phyloP scores from a whole-genome alignment of 495 filamentous ascomycete genomes.

The Aspergillus affinis region DNA sequence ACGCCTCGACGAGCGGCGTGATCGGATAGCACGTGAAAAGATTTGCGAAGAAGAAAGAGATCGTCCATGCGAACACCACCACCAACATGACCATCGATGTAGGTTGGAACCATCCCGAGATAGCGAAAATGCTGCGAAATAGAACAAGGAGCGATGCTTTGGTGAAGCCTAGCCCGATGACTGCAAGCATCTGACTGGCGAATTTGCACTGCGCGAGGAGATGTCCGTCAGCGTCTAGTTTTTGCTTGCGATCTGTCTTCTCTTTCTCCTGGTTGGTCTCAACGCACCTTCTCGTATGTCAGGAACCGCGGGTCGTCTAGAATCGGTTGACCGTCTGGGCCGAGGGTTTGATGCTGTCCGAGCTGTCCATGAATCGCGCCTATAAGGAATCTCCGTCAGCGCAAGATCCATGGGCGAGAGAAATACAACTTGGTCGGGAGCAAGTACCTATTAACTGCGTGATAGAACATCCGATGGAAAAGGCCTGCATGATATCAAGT shows the following conservation, averaged over 20 bases:
- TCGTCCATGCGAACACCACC: not conserved
- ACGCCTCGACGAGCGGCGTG: constrained; percentile 5
- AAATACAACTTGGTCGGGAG: not conserved
- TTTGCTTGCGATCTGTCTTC: too few species aligned
- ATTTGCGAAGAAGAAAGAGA: not conserved
- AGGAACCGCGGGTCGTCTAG: not conserved
- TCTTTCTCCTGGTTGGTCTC: too few species aligned
- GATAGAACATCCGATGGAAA: not conserved
- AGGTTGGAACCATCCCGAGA: not conserved
- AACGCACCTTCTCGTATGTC: not conserved
- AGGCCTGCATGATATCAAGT: not conserved
- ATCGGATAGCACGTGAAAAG: constrained; percentile 7
- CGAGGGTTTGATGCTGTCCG: not conserved
- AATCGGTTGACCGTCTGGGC: not conserved
- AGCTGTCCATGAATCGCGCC: not conserved
- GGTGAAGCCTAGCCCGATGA: constrained; percentile 1
- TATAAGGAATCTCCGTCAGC: not conserved
- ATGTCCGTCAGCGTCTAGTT: too few species aligned
- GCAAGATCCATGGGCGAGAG: not conserved
- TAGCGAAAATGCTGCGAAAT: not conserved
- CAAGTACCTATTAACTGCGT: not conserved
- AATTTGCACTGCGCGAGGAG: not conserved
- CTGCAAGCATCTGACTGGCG: not conserved
- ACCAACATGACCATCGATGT: not conserved
- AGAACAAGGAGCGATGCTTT: not conserved